These are phyloP conservation scores for Groenewaldozyma tartarivorans DNA, from an alignment of 805 yeast genomes.

Conservation along the genomic window DNA sequence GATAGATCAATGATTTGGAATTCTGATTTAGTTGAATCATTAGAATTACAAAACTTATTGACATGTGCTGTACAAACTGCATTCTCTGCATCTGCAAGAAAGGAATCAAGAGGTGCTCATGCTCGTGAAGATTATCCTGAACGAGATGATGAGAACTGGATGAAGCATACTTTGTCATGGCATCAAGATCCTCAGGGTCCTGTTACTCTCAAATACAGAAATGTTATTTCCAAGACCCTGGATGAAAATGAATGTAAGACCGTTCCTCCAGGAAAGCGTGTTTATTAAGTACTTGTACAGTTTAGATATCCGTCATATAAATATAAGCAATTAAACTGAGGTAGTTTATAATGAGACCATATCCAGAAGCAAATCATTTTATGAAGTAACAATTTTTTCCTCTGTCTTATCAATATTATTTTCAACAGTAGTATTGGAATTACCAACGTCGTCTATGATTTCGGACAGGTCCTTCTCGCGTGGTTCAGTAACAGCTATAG, in stretches of 20 bases:
- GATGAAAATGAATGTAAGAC: constrained; percentile 90
- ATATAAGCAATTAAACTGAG: too few species aligned
- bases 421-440: too few species aligned
- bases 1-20: constrained; percentile 99
- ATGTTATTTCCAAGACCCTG: constrained; percentile 71
- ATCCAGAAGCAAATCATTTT: too few species aligned
- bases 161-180: constrained; percentile 95
- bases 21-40: constrained; percentile 90
- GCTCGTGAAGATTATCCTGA: constrained; percentile 96
- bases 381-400: too few species aligned
- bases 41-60: constrained; percentile 91
- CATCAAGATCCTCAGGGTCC: constrained; percentile 64
- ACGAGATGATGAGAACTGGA: constrained; percentile 95
- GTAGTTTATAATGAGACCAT: too few species aligned
- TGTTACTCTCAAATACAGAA: constrained; percentile 74
- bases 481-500: too few species aligned
- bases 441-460: background rate
- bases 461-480: background rate
- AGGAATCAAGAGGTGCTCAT: constrained; percentile 98
- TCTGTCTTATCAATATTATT: too few species aligned
- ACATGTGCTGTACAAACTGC: constrained; percentile 98
- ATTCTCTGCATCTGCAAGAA: constrained; percentile 84
- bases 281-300: constrained; percentile 44
- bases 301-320: too few species aligned
- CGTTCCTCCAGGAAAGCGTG: constrained; percentile 96